Evolutionary conservation across 2,329 filamentous ascomycete species (phyloP).

Genomic region (Colletotrichum cereale): DNA sequence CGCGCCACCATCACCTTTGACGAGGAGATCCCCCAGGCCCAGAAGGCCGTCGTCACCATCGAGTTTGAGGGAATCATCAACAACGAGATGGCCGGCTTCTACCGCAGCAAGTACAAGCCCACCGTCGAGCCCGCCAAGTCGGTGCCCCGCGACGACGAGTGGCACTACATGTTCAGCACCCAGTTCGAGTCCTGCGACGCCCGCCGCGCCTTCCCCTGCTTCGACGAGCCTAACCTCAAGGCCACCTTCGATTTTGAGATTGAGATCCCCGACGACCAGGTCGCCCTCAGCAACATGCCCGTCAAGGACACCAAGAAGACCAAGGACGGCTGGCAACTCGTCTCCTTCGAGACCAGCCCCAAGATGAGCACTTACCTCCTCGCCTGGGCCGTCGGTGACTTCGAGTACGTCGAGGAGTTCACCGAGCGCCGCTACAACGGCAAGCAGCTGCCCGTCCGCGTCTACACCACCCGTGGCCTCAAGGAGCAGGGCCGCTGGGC

Average conservation of each 20-base stretch:
- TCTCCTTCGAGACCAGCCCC: conserved; percentile 86
- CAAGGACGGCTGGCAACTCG: conserved; percentile 75
- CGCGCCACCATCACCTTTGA: conserved; percentile 83
- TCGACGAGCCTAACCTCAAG: conserved; percentile 97
- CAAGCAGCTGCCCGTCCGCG: conserved; percentile 89
- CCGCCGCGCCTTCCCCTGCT: conserved; percentile 94
- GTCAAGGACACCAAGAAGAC: conserved; percentile 75
- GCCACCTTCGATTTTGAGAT: conserved; percentile 95
- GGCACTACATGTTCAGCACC: conserved; percentile 87
- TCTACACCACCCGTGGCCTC: conserved; percentile 95
- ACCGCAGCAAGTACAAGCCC: conserved; percentile 93
- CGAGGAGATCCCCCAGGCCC: conserved; percentile 75
- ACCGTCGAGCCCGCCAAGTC: conserved; percentile 77
- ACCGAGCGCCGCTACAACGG: conserved; percentile 93
- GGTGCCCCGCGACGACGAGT: conserved; percentile 79
- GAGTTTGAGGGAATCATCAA: conserved; percentile 87
- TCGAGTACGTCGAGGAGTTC: conserved; percentile 94
- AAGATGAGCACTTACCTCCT: conserved; percentile 93
- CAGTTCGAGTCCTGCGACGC: conserved; percentile 98
- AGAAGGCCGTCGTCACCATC: conserved; percentile 76
- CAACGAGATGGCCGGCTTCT: conserved; percentile 93
- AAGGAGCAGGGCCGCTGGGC: conserved; percentile 93
- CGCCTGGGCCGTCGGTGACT: conserved; percentile 96
- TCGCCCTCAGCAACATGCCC: conserved; percentile 96
- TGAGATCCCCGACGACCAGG: conserved; percentile 88